Base-by-base conservation (phyloP, 768 basidiomycete genomes). In the Lepiota venenata region DNA sequence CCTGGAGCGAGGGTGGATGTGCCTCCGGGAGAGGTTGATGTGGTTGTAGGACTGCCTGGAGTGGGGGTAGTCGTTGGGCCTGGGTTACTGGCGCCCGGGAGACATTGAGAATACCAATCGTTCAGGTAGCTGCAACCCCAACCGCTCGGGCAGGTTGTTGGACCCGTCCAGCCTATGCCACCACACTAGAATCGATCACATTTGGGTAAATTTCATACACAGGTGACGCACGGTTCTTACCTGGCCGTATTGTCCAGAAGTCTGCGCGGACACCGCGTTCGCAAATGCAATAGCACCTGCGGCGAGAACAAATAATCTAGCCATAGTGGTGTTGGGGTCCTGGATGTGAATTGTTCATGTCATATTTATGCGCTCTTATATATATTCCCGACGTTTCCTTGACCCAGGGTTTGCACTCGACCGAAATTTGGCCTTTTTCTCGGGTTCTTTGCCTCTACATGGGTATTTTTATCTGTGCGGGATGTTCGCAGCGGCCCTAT, bases 51-150 rank as follows among this genome's bases (percentile, higher is more conserved):
- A 3, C 65, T 63, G 21, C 69, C 67, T 42, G 68, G 67, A 63
- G 59, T 71, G 63, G 39, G 64, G 65, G 66, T 72, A 64, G 51
- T 62, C 41, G 61, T 71, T 5, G 60, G 38, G 27, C 56, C 44
- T 14, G 61, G 22, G 60, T 53, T 4, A 68, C 63, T 5, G 70
- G 1, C 58, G 1, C 71, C 65, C n/a, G 74, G 77, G 36, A 83
- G 71, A 60, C 81, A 83, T 60, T 82, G 81, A 3, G 74, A 81
- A 63, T 81, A 82, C 55, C 72, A 82, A 9, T 66, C 58, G 60
- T 78, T 81, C 7, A 71, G 64, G 41, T 64, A 63, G 2, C 67
- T 74, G 65, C 81, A 82, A 6, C 67, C 64, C 70, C 72, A 77
- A 20, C 79, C 80, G 2, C 69, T 65, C 4, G 74, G 68, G 55